phyloP scores from a whole-genome alignment of 345 rosid genomes.

The Ricinus communis region DNA sequence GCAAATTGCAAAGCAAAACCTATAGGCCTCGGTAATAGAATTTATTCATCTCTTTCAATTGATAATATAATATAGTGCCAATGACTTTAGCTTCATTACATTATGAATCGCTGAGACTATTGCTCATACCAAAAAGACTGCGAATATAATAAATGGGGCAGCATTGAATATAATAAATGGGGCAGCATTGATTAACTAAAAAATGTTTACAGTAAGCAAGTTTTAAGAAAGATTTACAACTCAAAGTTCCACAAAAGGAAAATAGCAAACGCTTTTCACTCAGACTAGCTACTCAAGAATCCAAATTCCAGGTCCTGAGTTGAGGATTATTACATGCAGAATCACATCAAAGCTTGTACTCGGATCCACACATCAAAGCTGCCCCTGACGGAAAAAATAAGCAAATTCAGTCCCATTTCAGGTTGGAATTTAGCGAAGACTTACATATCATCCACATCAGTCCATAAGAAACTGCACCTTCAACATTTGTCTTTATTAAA shows the following conservation, averaged over 20 bases:
- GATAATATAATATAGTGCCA: background rate
- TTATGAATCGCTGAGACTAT: background rate
- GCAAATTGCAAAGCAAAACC: no score
- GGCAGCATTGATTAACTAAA: slow-evolving; percentile 2
- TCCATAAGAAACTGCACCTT: background rate
- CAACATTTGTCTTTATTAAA: background rate
- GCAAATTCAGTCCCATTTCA: background rate
- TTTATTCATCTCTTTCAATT: background rate
- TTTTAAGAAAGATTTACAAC: slow-evolving; percentile 9
- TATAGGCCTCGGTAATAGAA: background rate
- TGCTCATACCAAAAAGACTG: background rate
- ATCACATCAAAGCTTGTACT: background rate
- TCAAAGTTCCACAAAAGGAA: slow-evolving; percentile 14
- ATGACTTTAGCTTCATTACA: background rate
- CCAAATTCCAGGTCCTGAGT: slow-evolving; percentile 9
- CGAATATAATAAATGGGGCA: slow-evolving; percentile 1
- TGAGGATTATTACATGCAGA: slow-evolving; percentile 23
- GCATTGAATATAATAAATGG: background rate
- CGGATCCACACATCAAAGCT: background rate
- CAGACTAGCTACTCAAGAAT: slow-evolving; percentile 14
- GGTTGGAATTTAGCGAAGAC: background rate
- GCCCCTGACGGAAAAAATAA: slow-evolving; percentile 24
- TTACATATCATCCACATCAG: background rate
- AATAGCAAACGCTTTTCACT: slow-evolving; percentile 13
- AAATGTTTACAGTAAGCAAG: slow-evolving; percentile 1